These are phyloP conservation scores for Porphyra umbilicalis DNA, from an alignment of 31 red algal genomes.

Conservation along the genomic window DNA sequence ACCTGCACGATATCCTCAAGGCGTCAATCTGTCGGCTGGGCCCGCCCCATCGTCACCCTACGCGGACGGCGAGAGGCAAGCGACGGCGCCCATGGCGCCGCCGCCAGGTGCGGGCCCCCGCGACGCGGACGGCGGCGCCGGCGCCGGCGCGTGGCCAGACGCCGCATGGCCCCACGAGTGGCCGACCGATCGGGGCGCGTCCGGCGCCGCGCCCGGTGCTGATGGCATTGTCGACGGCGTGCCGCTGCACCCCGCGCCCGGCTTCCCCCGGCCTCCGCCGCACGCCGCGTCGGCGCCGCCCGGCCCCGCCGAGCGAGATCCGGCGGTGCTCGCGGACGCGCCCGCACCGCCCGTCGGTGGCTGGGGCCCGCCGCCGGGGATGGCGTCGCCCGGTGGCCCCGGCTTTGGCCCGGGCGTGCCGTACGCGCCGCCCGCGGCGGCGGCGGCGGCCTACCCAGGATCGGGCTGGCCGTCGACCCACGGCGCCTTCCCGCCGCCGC, in stretches of 20 bases:
- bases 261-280: background rate
- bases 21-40: background rate
- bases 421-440: too few species aligned
- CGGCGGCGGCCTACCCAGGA: too few species aligned
- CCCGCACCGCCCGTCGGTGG: background rate
- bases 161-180: background rate
- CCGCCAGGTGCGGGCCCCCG: too few species aligned
- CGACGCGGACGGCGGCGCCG: too few species aligned
- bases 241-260: background rate
- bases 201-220: background rate
- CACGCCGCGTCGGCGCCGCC: too few species aligned
- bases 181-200: background rate
- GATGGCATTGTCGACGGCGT: background rate
- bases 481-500: background rate
- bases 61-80: background rate
- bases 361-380: background rate
- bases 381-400: background rate
- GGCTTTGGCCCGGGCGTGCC: too few species aligned
- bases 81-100: background rate
- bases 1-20: too few species aligned
- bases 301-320: too few species aligned
- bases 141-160: too few species aligned
- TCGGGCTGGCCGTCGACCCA: too few species aligned
- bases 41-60: background rate
- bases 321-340: background rate